Conservation (phyloP, 208 protist genomes). For the Spongospora subterranea region DNA sequence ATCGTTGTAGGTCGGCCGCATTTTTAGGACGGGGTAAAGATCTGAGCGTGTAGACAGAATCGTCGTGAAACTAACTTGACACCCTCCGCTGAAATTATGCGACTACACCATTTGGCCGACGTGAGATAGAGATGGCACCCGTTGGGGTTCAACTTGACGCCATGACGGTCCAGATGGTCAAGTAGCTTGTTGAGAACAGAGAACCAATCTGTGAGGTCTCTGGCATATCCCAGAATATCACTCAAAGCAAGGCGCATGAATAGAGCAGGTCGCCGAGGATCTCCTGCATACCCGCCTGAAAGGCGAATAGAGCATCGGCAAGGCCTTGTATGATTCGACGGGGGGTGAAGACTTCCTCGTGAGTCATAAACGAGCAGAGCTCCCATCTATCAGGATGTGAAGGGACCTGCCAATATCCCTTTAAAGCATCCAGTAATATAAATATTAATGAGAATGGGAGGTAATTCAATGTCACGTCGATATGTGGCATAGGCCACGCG, state of each 20-base stretch:
- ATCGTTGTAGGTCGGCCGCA: neutral
- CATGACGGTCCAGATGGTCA: neutral
- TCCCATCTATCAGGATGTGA: neutral
- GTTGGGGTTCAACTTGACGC: constrained; percentile 3
- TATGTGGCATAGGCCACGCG: neutral
- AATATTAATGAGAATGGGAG: neutral
- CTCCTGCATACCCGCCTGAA: neutral
- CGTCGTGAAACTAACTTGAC: neutral
- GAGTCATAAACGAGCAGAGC: neutral
- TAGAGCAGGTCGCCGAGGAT: constrained; percentile 1
- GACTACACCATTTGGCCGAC: neutral
- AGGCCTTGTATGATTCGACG: neutral
- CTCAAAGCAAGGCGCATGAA: neutral
- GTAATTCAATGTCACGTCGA: neutral
- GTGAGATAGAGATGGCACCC: neutral
- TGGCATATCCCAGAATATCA: neutral
- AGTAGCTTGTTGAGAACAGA: neutral
- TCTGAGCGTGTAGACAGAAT: neutral
- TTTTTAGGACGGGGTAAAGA: neutral
- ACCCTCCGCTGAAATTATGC: neutral
- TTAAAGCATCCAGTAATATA: neutral
- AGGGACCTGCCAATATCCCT: constrained; percentile 19
- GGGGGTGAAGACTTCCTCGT: neutral
- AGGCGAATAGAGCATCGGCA: neutral
- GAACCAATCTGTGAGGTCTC: neutral